Evolutionary conservation across 768 basidiomycete genomes (phyloP).

Genomic region (Agaricus sinodeliciosus): DNA sequence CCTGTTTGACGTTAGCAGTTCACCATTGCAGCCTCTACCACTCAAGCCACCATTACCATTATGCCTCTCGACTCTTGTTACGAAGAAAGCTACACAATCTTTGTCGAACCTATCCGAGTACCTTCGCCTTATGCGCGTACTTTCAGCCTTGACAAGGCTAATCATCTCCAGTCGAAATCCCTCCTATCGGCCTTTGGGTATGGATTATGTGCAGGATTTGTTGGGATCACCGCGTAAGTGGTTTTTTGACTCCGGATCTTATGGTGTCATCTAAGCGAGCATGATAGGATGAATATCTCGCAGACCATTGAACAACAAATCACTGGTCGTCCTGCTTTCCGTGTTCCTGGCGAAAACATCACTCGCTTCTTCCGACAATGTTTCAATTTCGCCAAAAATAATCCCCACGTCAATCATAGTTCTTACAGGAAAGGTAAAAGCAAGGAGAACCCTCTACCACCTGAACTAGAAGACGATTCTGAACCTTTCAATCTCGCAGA

Average conservation of each 20-base stretch:
- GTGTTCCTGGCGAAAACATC: neutral
- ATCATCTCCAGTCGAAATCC: neutral
- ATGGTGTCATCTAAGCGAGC: neutral
- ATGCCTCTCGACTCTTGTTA: neutral
- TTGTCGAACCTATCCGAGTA: constrained; percentile 2
- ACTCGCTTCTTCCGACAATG: neutral
- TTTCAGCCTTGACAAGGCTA: neutral
- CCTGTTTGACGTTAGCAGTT: no score
- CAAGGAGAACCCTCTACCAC: neutral
- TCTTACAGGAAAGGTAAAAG: neutral
- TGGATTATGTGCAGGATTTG: neutral
- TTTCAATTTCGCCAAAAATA: neutral
- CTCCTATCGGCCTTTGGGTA: neutral
- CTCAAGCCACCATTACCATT: neutral
- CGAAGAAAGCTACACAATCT: constrained; percentile 3
- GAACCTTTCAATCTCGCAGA: neutral
- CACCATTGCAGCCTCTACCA: neutral
- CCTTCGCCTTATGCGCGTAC: neutral
- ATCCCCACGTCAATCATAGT: neutral
- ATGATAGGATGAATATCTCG: neutral
- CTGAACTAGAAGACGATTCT: neutral
- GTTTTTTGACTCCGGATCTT: neutral
- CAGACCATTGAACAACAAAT: constrained; percentile 3
- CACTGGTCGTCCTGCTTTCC: neutral
- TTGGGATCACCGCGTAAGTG: constrained; percentile 3